Base-by-base conservation (phyloP, 768 basidiomycete genomes). In the Xanthoconium stramineum region DNA sequence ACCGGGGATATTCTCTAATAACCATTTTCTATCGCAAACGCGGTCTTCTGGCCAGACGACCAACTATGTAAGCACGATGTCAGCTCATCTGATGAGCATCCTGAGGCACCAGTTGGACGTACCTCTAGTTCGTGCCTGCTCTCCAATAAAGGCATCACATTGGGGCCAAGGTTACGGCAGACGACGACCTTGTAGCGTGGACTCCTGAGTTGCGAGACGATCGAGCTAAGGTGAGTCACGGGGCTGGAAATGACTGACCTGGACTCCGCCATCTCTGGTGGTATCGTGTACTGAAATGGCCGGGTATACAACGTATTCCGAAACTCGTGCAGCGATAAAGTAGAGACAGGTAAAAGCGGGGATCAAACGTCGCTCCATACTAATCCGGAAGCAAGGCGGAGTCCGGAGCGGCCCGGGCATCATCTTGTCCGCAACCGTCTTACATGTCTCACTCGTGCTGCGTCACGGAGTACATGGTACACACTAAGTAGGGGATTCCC, bases 1-100 rank as follows among this genome's bases (percentile, higher is more conserved):
- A 5, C 86, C 90, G n/a, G 72, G 69, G 7, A 85, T 75, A 58
- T 93, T 88, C 51, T 88, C 76, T 20, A 93, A 71, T 5, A 95
- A 71, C 93, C 92, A 96, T 20, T 77, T 62, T 15, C 84, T 76
- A 38, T 83, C 80, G 54, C 83, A 88, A 3, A 73, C 64, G 6
- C 75, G 61, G 61, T 90, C 82, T 57, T 88, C 71, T 1, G 75
- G 72, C 81, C 82, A 83, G 5, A 71, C 44, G 7, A 82, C 71
- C 35, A 84, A 65, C 75, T 86, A 52, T 33, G 17, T 24, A 24
- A 24, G 24, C 43, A 17, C n/a, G 6, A 3, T 15, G 44, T 47
- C 29, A 4, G 36, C 24, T 17, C 29, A 36, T 35, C 46, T 36
- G 13, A 50, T 32, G 44, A 39, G n/a, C 11, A 51, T 14, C 15